Percentiles rank a stretch among this genome's conserved stretches.
These are phyloP conservation scores for Astrocystis sublimbata DNA, from an alignment of 495 filamentous ascomycete species.

Conservation along the genomic window DNA sequence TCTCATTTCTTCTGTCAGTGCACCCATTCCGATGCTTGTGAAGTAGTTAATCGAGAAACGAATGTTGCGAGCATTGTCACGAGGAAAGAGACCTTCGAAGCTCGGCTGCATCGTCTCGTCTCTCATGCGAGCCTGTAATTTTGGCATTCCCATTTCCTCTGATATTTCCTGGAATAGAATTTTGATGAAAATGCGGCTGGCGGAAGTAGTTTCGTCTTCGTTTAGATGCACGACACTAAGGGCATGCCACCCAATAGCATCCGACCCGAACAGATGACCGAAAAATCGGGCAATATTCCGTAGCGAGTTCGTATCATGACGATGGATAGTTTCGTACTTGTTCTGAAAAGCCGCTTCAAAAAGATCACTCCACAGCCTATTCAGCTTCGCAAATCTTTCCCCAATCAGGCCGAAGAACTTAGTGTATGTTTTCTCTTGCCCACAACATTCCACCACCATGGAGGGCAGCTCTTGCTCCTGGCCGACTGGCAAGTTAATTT, in stretches of 20 bases:
- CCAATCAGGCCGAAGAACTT: slow-evolving; percentile 96
- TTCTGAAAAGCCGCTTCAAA: slow-evolving; percentile 87
- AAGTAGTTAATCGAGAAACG: slow-evolving; percentile 99
- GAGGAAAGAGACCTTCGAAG: slow-evolving; percentile 87
- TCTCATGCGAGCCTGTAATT: slow-evolving; percentile 70
- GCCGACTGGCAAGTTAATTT: slow-evolving; percentile 82
- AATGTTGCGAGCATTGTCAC: slow-evolving; percentile 81
- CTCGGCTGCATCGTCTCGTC: slow-evolving; percentile 76
- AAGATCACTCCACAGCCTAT: slow-evolving; percentile 88
- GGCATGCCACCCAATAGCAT: slow-evolving; percentile 90
- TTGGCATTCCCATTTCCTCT: slow-evolving; percentile 81
- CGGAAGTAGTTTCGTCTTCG: slow-evolving; percentile 94
- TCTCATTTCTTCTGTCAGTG: slow-evolving; percentile 92
- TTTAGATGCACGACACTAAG: slow-evolving; percentile 83
- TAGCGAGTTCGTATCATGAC: slow-evolving; percentile 90
- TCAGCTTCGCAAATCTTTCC: slow-evolving; percentile 92
- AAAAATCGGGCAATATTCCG: slow-evolving; percentile 96
- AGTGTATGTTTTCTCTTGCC: slow-evolving; percentile 91
- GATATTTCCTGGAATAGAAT: slow-evolving; percentile 92
- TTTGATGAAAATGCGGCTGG: slow-evolving; percentile 96
- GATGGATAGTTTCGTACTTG: slow-evolving; percentile 96
- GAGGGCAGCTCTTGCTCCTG: slow-evolving; percentile 87
- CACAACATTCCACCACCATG: slow-evolving; percentile 96
- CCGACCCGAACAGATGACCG: slow-evolving; percentile 81
- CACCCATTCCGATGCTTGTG: slow-evolving; percentile 94